A percentile compares a stretch with the other conserved stretches of the same genome.
Conservation (phyloP, 306 rosid genomes). For the Corylus americana region DNA sequence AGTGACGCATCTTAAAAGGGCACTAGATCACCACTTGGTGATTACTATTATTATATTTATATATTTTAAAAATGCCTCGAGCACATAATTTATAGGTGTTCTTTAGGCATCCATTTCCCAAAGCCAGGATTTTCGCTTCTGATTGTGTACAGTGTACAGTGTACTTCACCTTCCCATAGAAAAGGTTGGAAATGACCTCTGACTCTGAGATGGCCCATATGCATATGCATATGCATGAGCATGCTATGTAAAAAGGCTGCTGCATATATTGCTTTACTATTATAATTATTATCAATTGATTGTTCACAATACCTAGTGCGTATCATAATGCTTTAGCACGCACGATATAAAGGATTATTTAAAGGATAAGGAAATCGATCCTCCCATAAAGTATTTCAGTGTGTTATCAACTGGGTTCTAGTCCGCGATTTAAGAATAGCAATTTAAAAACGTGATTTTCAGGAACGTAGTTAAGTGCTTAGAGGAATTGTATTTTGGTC, state of each 20-base stretch:
- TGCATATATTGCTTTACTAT: not conserved
- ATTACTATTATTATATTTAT: not conserved
- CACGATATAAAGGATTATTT: too few relatives aligned
- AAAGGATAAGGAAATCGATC: too few relatives aligned
- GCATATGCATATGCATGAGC: not conserved
- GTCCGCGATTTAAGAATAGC: too few relatives aligned
- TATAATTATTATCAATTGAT: too few relatives aligned
- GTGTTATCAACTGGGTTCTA: too few relatives aligned
- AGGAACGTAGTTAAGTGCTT: too few relatives aligned
- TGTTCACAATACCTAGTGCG: too few relatives aligned
- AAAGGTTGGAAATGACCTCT: not conserved
- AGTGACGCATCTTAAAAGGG: conserved; percentile 10
- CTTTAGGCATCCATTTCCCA: not conserved
- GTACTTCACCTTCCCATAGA: not conserved
- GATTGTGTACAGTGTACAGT: too few relatives aligned
- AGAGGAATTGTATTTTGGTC: too few relatives aligned
- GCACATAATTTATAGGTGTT: not conserved
- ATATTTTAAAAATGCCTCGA: not conserved
- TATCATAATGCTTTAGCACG: too few relatives aligned
- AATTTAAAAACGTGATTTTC: too few relatives aligned
- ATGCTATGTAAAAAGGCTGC: not conserved
- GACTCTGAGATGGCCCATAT: not conserved
- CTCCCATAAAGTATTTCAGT: too few relatives aligned
- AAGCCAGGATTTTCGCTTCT: not conserved
- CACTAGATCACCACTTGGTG: not conserved